Percentiles rank a stretch among this genome's conserved stretches.
phyloP scores from a whole-genome alignment of 108 stramenopile genomes.

The Aurantiochytrium sp. region DNA sequence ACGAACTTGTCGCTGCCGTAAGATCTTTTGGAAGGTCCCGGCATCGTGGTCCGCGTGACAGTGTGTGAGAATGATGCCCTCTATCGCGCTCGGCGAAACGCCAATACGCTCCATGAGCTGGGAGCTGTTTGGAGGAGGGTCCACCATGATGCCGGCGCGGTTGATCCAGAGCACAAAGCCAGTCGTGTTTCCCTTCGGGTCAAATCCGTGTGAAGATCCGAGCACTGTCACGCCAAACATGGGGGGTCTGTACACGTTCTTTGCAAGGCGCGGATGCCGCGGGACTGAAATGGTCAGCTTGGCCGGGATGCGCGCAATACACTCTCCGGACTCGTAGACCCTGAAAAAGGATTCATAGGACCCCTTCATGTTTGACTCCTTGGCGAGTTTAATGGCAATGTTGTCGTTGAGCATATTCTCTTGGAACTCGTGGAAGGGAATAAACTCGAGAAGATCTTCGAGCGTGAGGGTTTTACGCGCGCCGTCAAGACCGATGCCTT shows the following conservation, averaged over 20 bases:
- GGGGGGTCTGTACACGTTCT: constrained; percentile 52
- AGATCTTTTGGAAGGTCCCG: constrained; percentile 38
- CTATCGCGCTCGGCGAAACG: constrained; percentile 22
- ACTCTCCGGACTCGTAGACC: constrained; percentile 60
- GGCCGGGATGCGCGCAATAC: constrained; percentile 48
- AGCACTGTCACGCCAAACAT: constrained; percentile 33
- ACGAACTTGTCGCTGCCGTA: constrained; percentile 19
- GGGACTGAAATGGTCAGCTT: not conserved
- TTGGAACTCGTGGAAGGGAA: constrained; percentile 13
- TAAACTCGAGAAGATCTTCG: constrained; percentile 31
- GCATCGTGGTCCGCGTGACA: constrained; percentile 44
- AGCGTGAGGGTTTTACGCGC: not conserved
- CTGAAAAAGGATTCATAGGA: constrained; percentile 57
- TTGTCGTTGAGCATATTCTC: not conserved
- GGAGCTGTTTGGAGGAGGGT: constrained; percentile 67
- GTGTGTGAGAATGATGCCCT: constrained; percentile 38
- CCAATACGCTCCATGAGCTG: constrained; percentile 19
- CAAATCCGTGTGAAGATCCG: constrained; percentile 40
- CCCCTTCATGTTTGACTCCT: constrained; percentile 58
- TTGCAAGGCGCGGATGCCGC: not conserved
- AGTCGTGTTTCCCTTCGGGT: constrained; percentile 76
- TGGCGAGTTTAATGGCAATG: not conserved
- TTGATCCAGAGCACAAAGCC: constrained; percentile 94
- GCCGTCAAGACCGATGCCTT: constrained; percentile 21
- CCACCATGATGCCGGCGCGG: constrained; percentile 84